phyloP scores from a whole-genome alignment of 2,329 filamentous ascomycete genomes.

The Intubia oerlemansii region DNA sequence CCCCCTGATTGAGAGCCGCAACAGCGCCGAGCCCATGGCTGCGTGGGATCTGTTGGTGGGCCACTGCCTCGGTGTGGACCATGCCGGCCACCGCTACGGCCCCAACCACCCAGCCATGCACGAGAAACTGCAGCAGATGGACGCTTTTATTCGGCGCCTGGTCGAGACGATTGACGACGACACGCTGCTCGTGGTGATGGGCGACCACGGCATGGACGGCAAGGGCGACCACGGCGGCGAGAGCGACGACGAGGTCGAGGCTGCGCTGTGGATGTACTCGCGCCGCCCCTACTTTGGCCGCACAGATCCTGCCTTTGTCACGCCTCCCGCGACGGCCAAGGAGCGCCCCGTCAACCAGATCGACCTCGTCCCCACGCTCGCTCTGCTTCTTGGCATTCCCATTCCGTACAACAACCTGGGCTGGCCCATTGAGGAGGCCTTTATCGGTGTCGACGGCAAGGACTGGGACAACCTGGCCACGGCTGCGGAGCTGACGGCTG shows the following conservation, averaged over 20 bases:
- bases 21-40: conserved; percentile 23
- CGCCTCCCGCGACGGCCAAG: conserved; percentile 52
- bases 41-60: conserved; percentile 85
- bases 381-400: conserved; percentile 70
- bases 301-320: conserved; percentile 33
- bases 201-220: conserved; percentile 95
- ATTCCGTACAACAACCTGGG: conserved; percentile 95
- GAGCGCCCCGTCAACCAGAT: conserved; percentile 64
- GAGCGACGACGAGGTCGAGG: conserved; percentile 87
- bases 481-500: conserved; percentile 57
- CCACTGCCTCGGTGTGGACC: conserved; percentile 87
- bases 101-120: conserved; percentile 85
- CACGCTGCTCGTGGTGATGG: conserved; percentile 86
- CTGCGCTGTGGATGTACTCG: conserved; percentile 96
- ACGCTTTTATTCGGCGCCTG: conserved; percentile 52
- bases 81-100: conserved; percentile 89
- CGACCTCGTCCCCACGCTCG: conserved; percentile 80
- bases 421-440: conserved; percentile 82
- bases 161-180: conserved; percentile 56
- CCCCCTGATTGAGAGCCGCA: conserved; percentile 48
- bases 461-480: conserved; percentile 59
- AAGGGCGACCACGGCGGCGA: conserved; percentile 98
- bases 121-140: conserved; percentile 80
- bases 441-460: conserved; percentile 45
- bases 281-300: conserved; percentile 71